phyloP scores from a whole-genome alignment of 192 early-diverging fungal species.

The Coemansia sp. region DNA sequence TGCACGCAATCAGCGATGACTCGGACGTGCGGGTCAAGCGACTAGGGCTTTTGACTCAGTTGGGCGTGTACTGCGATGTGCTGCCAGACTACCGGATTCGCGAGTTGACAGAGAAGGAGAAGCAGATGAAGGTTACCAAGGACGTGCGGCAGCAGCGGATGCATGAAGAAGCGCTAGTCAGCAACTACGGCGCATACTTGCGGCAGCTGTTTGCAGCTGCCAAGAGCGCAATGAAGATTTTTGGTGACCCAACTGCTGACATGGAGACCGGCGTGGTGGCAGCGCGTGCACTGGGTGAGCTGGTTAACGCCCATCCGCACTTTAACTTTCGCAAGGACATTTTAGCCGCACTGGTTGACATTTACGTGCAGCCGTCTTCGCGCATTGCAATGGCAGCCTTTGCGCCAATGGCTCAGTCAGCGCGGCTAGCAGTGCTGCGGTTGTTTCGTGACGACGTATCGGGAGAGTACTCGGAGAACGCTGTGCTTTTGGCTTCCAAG shows the following conservation, averaged over 20 bases:
- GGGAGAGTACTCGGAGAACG: constrained; percentile 83
- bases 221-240: constrained; percentile 39
- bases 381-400: constrained; percentile 65
- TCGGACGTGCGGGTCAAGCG: constrained; percentile 65
- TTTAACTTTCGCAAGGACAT: constrained; percentile 96
- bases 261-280: constrained; percentile 60
- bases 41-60: constrained; percentile 79
- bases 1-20: constrained; percentile 67
- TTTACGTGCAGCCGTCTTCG: constrained; percentile 54
- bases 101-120: constrained; percentile 79
- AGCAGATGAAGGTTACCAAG: constrained; percentile 72
- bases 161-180: constrained; percentile 79
- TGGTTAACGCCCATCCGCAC: constrained; percentile 79
- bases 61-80: constrained; percentile 94
- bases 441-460: constrained; percentile 84
- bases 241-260: constrained; percentile 30
- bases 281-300: constrained; percentile 77
- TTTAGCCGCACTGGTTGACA: constrained; percentile 73
- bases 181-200: constrained; percentile 83
- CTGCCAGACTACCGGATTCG: constrained; percentile 94
- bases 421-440: constrained; percentile 71
- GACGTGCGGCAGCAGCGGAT: constrained; percentile 87
- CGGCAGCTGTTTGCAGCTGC: constrained; percentile 63
- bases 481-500: constrained; percentile 80
- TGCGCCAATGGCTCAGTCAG: constrained; percentile 65